Evolutionary conservation across 2,329 filamentous ascomycete species (phyloP).

Genomic region (Daldinia sp.): DNA sequence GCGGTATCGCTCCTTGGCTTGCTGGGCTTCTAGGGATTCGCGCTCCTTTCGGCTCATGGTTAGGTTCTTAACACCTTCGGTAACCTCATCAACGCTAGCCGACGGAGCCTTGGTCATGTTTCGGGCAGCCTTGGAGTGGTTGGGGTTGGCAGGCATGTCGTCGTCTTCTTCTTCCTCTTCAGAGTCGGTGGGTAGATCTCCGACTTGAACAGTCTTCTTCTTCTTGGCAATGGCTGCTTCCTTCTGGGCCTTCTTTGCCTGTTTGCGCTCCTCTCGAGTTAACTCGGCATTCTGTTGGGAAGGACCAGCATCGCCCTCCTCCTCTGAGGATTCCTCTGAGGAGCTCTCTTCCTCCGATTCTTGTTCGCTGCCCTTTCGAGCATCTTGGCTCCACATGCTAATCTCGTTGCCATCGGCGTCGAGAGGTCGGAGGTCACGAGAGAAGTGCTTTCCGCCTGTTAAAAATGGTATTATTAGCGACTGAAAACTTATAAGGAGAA

Average conservation of each 20-base stretch:
- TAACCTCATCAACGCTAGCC: slow-evolving; percentile 61
- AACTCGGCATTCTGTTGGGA: slow-evolving; percentile 63
- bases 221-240: slow-evolving; percentile 85
- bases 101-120: slow-evolving; percentile 65
- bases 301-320: slow-evolving; percentile 59
- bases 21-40: slow-evolving; percentile 85
- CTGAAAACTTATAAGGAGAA: neutral
- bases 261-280: slow-evolving; percentile 89
- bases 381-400: slow-evolving; percentile 83
- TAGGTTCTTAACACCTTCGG: slow-evolving; percentile 68
- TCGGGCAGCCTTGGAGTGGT: slow-evolving; percentile 83
- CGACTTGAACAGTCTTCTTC: slow-evolving; percentile 79
- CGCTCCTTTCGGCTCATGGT: slow-evolving; percentile 65
- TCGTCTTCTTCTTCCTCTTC: slow-evolving; percentile 67
- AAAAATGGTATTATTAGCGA: slow-evolving; percentile 32
- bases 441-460: slow-evolving; percentile 93
- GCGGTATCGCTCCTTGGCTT: slow-evolving; percentile 90
- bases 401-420: slow-evolving; percentile 90
- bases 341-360: slow-evolving; percentile 63
- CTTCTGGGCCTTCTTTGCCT: slow-evolving; percentile 90
- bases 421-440: slow-evolving; percentile 86
- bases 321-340: slow-evolving; percentile 60
- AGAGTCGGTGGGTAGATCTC: slow-evolving; percentile 83
- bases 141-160: slow-evolving; percentile 88
- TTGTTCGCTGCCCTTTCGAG: slow-evolving; percentile 61